Evolutionary conservation across 805 yeast genomes (phyloP).

Genomic region (Cyberlindnera amylophila): DNA sequence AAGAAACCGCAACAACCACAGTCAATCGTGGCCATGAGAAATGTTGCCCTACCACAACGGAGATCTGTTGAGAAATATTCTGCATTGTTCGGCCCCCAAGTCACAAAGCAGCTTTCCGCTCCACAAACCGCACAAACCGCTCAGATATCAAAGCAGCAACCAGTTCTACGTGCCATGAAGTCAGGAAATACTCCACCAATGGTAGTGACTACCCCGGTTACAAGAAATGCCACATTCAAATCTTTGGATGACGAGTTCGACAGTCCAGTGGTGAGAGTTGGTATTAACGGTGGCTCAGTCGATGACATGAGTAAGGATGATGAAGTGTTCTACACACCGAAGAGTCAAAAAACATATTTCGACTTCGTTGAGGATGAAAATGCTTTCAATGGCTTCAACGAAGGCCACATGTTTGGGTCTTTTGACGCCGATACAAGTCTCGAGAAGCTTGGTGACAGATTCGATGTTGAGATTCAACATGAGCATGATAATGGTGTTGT

Average conservation of each 20-base stretch:
- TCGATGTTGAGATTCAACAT: constrained; percentile 5
- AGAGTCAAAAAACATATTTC: constrained; percentile 15
- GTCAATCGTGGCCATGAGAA: background rate
- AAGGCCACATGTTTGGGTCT: constrained; percentile 4
- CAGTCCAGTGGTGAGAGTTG: constrained; percentile 22
- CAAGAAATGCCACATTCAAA: constrained; percentile 5
- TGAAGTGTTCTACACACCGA: constrained; percentile 25
- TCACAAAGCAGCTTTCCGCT: background rate
- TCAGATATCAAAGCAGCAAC: background rate
- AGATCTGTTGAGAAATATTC: background rate
- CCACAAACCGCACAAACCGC: background rate
- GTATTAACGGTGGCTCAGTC: constrained; percentile 13
- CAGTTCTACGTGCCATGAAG: background rate
- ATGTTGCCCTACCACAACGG: background rate
- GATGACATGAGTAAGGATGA: constrained; percentile 17
- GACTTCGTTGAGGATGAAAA: constrained; percentile 5
- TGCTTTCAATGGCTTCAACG: background rate
- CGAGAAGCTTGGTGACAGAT: constrained; percentile 1
- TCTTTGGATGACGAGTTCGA: constrained; percentile 23
- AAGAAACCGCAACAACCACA: background rate
- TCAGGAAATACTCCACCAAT: background rate
- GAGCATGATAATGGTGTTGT: background rate
- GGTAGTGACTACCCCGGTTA: background rate
- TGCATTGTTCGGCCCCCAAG: background rate
- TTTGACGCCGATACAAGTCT: constrained; percentile 6